Base-by-base conservation (phyloP, 1,139 yeast species). In the Geotrichum klebahnii region DNA sequence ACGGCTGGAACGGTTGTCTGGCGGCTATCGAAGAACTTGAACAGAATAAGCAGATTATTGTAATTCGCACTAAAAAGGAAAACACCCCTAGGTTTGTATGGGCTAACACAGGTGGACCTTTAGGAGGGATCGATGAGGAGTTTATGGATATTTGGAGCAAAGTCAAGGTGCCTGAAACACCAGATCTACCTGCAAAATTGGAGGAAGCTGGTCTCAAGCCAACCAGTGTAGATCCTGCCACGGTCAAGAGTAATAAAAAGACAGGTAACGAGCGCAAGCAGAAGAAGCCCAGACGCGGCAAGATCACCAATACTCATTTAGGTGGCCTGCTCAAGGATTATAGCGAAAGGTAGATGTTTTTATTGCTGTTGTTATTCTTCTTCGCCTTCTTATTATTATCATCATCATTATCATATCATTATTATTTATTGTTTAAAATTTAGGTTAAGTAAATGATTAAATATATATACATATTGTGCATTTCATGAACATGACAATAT, bases 1-100 rank as follows among this genome's bases (percentile, higher is more conserved):
- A 94, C 64, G 98, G 98, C 19, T 94, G 99, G 99, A 78, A 85
- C 46, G 95, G 90, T n/a, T 90, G 96, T 65, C 67, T 84, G 43
- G 80, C 79, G 5, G 85, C 94, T 0, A 80, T 92, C 26, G 81
- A 81, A 45, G 82, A 83, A 59, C 71, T 92, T 41, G 97, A 92
- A 63, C 75, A 76, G 50, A 82, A 84, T 50, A 79, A 84, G 54
- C 83, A 85, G 59, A 81, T 90, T 37, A 74, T 92, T 40, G 96
- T 92, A 2, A 72, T 88, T 58, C 77, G 96, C 52, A 88, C 95
- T 40, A 89, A 90, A 62, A 92, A 94, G 73, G 98, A 92, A 61
- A 88, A 86, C 63, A 75, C 89, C 1, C 96, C 98, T 10, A 73
- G 96, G 56, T 78, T 84, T 53, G 87, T 92, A 12, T 94, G 98